Conservation (phyloP, 1,284 basidiomycete genomes). For the Xerocomus cyaneibrunnescens region DNA sequence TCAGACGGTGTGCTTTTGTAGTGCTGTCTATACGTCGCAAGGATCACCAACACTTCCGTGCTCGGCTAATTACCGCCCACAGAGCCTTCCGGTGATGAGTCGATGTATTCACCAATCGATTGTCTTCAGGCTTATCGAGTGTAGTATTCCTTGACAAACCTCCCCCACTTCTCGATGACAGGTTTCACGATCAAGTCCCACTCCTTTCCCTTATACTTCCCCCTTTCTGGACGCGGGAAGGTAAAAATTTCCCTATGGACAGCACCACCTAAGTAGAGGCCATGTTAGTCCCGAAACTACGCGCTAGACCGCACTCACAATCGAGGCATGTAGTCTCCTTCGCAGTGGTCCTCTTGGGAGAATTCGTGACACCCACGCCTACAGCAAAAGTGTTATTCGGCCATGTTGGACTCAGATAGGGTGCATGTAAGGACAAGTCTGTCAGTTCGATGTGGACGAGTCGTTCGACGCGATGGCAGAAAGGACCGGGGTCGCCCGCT, state of each 20-base stretch:
- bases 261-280: conserved; percentile 44
- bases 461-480: conserved; percentile 54
- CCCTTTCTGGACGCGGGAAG: conserved; percentile 53
- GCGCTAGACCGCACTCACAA: conserved; percentile 22
- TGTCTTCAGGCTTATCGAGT: conserved; percentile 11
- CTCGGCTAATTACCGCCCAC: neutral
- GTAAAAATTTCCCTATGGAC: conserved; percentile 76
- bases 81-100: neutral
- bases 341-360: conserved; percentile 11
- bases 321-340: conserved; percentile 35
- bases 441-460: conserved; percentile 74
- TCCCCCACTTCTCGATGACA: conserved; percentile 74
- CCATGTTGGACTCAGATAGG: conserved; percentile 57
- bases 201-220: conserved; percentile 58
- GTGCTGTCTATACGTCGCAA: neutral
- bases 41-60: neutral
- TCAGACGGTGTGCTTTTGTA: neutral
- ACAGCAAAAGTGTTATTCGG: conserved; percentile 26
- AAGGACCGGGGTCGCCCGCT: conserved; percentile 52
- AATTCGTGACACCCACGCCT: neutral
- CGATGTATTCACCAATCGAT: neutral
- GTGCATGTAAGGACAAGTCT: conserved; percentile 58
- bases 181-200: conserved; percentile 73
- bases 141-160: conserved; percentile 43
- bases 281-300: conserved; percentile 1